Base-by-base conservation (phyloP, 140 eudicot genomes). In the Artemisia princeps region DNA sequence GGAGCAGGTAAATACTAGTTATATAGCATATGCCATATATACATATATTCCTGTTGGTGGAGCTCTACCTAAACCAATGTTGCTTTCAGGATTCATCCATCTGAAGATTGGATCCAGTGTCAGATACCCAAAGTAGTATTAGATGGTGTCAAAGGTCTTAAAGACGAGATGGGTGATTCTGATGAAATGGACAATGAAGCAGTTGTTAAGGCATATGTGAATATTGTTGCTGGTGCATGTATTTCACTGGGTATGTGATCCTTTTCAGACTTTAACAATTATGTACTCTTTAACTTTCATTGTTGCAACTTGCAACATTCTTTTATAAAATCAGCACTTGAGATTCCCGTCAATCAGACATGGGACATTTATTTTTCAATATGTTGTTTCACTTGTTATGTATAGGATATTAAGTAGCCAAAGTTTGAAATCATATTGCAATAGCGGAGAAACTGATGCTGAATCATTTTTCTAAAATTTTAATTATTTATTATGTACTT, bases 201-300 rank as follows among this genome's bases (percentile, higher is more conserved):
- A 52, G 74, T 80, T 74, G 86, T 84, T 55, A 92, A 80, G 65
- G 98, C 98, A 46, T 92, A 85, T 80, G 96, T 88, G 55, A 84
- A 92, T 77, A 82, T 92, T 49, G 81, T 92, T 50, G 78, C 87
- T 57, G 98, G 98, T 71, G 81, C 95, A 65, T 92, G 98, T 67
- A 81, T 92, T 67, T 85, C 98, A 64, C 89, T 92, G 56, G 96
- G 98, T 91, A 83, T 79, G 84, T 55, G 16, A 52, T 66, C 50
- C 59, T 76, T 62, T 62, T 12, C 37, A 40, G 42, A 33, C 37
- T 28, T 28, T 3, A 28, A 28, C 42, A 33, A 6, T 33, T 33
- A 33, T 33, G 6, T 37, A 64, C 14, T 64, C 12, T 14, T 33
- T 13, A 19, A 49, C 22, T 17, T 40, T 71, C 15, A 67, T 60